phyloP scores from a whole-genome alignment of 2,329 filamentous ascomycete species.

The Coniochaeta sp. region DNA sequence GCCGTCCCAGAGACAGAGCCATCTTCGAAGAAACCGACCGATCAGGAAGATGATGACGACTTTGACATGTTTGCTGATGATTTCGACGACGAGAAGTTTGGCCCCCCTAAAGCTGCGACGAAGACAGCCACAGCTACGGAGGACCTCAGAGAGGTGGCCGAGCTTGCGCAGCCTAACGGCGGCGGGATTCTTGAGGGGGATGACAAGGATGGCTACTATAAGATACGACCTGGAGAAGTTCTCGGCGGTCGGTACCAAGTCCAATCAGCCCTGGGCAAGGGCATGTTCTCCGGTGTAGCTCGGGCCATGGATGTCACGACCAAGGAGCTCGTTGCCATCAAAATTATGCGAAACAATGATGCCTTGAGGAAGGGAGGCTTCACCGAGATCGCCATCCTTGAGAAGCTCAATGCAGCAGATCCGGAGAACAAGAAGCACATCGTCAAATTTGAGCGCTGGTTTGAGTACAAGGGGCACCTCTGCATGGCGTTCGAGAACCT shows the following conservation, averaged over 20 bases:
- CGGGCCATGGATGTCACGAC: conserved; percentile 72
- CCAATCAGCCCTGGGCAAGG: conserved; percentile 78
- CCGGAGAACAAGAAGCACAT: conserved; percentile 86
- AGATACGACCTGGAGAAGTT: conserved; percentile 84
- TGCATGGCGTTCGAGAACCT: conserved; percentile 97
- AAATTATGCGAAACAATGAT: conserved; percentile 96
- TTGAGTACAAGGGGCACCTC: conserved; percentile 90
- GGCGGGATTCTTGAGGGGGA: conserved; percentile 85
- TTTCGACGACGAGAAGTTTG: conserved; percentile 59
- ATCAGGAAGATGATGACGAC: conserved; percentile 61
- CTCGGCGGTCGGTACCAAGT: conserved; percentile 86
- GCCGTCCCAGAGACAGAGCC: conserved; percentile 19
- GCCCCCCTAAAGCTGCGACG: conserved; percentile 36
- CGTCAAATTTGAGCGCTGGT: conserved; percentile 77
- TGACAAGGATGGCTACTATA: conserved; percentile 94
- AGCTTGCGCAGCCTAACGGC: conserved; percentile 42
- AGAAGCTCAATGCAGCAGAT: conserved; percentile 79
- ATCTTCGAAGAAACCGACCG: conserved; percentile 20
- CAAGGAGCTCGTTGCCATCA: conserved; percentile 80
- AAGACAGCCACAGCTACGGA: conserved; percentile 27
- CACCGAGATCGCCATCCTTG: conserved; percentile 88
- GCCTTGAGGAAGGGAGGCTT: conserved; percentile 84
- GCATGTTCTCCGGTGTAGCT: conserved; percentile 96
- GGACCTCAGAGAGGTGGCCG: conserved; percentile 38
- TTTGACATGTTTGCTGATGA: conserved; percentile 89